These are phyloP conservation scores for Acacia crassicarpa DNA, from an alignment of 306 rosid species.

Conservation along the genomic window DNA sequence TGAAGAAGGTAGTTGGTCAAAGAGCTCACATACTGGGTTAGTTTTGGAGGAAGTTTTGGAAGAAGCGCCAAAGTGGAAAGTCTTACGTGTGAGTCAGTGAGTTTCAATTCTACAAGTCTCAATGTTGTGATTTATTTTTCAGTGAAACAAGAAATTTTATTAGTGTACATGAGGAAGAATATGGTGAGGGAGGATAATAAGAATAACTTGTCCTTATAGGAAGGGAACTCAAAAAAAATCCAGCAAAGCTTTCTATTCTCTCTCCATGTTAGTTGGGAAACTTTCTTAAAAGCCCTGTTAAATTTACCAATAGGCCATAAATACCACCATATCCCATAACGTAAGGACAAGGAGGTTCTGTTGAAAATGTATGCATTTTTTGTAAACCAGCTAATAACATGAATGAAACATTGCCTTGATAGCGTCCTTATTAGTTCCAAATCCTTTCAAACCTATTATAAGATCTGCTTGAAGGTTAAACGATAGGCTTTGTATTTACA, in stretches of 20 bases:
- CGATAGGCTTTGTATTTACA: neutral
- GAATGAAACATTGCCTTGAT: neutral
- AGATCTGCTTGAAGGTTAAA: neutral
- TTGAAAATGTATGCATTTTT: neutral
- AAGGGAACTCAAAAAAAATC: neutral
- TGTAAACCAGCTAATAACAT: neutral
- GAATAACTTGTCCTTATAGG: neutral
- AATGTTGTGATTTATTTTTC: slow-evolving; percentile 21
- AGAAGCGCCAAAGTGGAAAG: slow-evolving; percentile 99
- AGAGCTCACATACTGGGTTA: slow-evolving; percentile 47
- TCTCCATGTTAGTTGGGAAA: too few relatives aligned
- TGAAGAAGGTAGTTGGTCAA: slow-evolving; percentile 55
- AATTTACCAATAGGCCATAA: neutral
- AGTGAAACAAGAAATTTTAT: neutral
- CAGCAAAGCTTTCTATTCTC: neutral
- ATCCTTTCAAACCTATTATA: neutral
- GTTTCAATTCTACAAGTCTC: slow-evolving; percentile 60
- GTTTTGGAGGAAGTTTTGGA: slow-evolving; percentile 88
- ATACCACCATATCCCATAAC: neutral
- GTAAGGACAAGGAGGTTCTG: neutral
- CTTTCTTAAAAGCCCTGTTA: neutral
- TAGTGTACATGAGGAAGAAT: neutral
- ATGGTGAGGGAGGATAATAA: neutral
- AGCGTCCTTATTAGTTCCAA: neutral
- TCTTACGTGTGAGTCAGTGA: slow-evolving; percentile 99